Evolutionary conservation across 768 basidiomycete species (phyloP), one percentile per base, ranked within the genome.

Genomic region (Boletus subparvulus): DNA sequence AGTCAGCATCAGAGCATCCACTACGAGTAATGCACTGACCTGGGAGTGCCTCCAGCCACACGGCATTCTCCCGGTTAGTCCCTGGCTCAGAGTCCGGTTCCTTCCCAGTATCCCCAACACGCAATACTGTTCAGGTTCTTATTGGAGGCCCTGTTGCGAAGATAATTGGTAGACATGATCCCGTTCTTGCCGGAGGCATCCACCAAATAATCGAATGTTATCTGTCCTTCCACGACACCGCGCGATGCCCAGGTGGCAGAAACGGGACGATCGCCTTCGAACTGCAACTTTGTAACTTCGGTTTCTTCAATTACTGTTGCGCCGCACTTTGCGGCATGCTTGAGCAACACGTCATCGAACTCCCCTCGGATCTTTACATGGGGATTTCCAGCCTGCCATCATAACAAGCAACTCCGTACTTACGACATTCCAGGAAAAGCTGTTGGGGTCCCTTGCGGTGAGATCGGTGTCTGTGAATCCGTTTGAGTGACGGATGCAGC

Each of bases 41-140:
- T 4, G 42, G 67, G n/a, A 76, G 54, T 8, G 73, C 68, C 56
- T 77, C 75, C n/a, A 76, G 62, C 69, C 68, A 77, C 6, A 70
- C 62, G 2, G 75, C 70, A 48, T 74, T 74, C 37, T 75, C 69
- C 6, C 73, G 65, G 24, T 32, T 48, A 2, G 72, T 75, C 1
- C 66, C 68, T 1, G 69, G 65, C 56, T 59, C 67, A 76, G 47
- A 54, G 53, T 0, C 54, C 63, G 2, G 65, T 51, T 17, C 65
- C 68, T 17, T 67, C 66, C 73, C 74, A 77, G 60, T 75, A 75
- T 33, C 68, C 70, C 74, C 74, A 74, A 39, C 65, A 69, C 11
- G 75, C 75, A 26, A 74, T 41, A 33, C 75, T 75, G 33, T 69
- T 54, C 11, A 74, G 66, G 19, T 50, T 69, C 37, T 69, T 61